These are phyloP conservation scores for Penicillium pancosmium DNA, from an alignment of 495 filamentous ascomycete species.

Conservation along the genomic window DNA sequence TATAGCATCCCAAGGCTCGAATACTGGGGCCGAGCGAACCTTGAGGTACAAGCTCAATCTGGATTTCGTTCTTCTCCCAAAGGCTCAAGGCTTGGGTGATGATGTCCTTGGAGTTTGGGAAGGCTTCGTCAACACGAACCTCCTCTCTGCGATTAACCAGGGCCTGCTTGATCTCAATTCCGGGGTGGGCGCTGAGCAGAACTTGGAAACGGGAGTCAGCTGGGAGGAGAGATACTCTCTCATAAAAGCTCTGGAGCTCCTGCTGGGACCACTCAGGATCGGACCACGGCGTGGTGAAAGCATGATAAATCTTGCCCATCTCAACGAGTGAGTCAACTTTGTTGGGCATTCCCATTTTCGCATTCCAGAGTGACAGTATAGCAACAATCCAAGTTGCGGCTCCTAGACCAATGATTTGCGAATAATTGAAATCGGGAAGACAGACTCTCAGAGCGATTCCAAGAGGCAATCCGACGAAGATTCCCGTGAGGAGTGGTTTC, in stretches of 20 bases:
- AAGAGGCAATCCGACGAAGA: constrained; percentile 49
- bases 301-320: constrained; percentile 43
- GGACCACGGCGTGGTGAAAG: constrained; percentile 48
- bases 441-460: constrained; percentile 46
- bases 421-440: constrained; percentile 45
- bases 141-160: constrained; percentile 40
- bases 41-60: constrained; percentile 49
- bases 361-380: constrained; percentile 48
- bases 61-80: constrained; percentile 48
- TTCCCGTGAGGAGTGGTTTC: constrained; percentile 51
- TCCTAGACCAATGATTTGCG: constrained; percentile 54
- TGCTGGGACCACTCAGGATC: constrained; percentile 54
- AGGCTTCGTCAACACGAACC: constrained; percentile 45
- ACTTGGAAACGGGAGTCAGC: constrained; percentile 38
- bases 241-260: constrained; percentile 53
- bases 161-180: constrained; percentile 48
- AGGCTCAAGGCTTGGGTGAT: constrained; percentile 38
- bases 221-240: constrained; percentile 33
- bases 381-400: constrained; percentile 57
- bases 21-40: constrained; percentile 45
- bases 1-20: constrained; percentile 50
- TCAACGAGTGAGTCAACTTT: constrained; percentile 43
- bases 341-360: constrained; percentile 48
- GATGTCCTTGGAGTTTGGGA: constrained; percentile 45
- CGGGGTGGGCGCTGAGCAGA: constrained; percentile 46